phyloP scores from a whole-genome alignment of 2,329 filamentous ascomycete species.

The Cladophialophora psammophila region DNA sequence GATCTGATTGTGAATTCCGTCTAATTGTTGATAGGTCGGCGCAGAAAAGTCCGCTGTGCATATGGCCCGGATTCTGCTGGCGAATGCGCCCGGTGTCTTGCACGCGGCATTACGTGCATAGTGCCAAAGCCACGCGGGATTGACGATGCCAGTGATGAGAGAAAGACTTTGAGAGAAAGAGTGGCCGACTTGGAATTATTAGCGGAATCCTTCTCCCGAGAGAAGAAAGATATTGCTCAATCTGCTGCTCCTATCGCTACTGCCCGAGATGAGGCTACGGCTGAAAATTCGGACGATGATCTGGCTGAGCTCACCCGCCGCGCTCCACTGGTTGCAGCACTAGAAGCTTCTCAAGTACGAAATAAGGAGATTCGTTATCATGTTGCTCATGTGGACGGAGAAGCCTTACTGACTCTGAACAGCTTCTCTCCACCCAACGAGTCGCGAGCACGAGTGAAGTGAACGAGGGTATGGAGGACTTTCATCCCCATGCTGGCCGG shows the following conservation, averaged over 20 bases:
- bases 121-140: not conserved
- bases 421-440: conserved; percentile 13
- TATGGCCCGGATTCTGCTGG: conserved; percentile 10
- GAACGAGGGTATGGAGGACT: not conserved
- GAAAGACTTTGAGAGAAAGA: conserved; percentile 18
- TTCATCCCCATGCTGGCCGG: not conserved
- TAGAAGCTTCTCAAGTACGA: conserved; percentile 18
- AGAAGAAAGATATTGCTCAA: not conserved
- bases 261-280: not conserved
- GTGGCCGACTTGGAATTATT: conserved; percentile 13
- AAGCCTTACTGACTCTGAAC: not conserved
- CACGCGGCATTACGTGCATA: conserved; percentile 9
- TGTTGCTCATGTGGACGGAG: not conserved
- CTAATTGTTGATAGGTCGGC: conserved; percentile 8
- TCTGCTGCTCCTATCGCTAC: not conserved
- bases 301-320: conserved; percentile 5
- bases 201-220: not conserved
- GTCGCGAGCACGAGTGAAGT: not conserved
- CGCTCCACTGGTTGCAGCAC: conserved; percentile 13
- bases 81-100: conserved; percentile 22
- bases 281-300: conserved; percentile 2
- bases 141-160: conserved; percentile 6
- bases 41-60: conserved; percentile 22
- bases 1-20: not conserved
- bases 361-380: not conserved